Evolutionary conservation across 345 rosid species (phyloP), one percentile per base, ranked within the genome.

Genomic region (Erucastrum elatum): DNA sequence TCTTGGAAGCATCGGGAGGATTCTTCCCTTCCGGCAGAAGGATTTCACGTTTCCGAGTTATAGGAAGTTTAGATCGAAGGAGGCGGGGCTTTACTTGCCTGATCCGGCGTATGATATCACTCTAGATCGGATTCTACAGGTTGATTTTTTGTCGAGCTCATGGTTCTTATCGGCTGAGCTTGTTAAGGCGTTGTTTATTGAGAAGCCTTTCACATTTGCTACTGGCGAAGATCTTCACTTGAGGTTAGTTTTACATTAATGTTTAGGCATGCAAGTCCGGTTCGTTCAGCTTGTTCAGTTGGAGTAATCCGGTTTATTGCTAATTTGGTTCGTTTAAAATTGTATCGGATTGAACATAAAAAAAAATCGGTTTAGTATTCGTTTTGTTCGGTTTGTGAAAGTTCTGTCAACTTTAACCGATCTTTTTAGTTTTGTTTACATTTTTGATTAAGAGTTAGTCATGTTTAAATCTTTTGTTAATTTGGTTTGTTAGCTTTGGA

Each of bases 211-310:
- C 86, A 95, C 99, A 10, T 93, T 95, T 86, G 80, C 82, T 81
- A 95, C 99, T 0, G 99, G 99, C 1, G 99, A 95, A 86, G 99
- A 95, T 89, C 94, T 95, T 65, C 99, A 95, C 77, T 86, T 95
- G 3, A 95, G 99, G 99, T 91, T 39, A 74, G 69, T 37, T 60
- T 61, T 61, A 17, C 56, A 49, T 6, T 46, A 46, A 2, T 13
- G 55, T 49, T 16, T 13, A n/a, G 21, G 56, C 7, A 41, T 41
- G 3, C 21, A 21, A 29, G 3, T 13, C 49, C 49, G 56, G 56
- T 51, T 49, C 2, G 55, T 6, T 13, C 9, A 2, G 39, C 1
- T 6, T 34, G 10, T 41, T 41, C 49, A 13, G 13, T 41, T 41
- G 0, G 4, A 13, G 13, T 51, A 41, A 11, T 41, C 3, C 49